Conservation (phyloP, 2,329 filamentous ascomycete genomes). For the Emericellopsis cladophorae region DNA sequence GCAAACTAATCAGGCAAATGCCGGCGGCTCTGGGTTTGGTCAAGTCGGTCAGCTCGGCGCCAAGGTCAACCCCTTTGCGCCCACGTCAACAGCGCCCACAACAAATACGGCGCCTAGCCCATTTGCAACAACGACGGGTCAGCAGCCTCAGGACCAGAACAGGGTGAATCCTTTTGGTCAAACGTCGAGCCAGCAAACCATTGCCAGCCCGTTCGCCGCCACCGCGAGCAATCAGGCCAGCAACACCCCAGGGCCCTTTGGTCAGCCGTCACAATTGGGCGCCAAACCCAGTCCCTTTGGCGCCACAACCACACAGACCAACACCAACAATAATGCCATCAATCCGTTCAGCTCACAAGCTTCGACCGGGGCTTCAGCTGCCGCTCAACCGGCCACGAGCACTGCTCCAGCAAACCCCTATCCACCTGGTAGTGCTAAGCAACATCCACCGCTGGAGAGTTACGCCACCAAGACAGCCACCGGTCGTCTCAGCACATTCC, state of each 20-base stretch:
- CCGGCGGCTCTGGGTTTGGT: slow-evolving; percentile 16
- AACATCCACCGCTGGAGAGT: slow-evolving; percentile 29
- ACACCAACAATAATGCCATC: neutral
- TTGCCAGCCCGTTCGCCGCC: slow-evolving; percentile 3
- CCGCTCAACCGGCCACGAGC: slow-evolving; percentile 2
- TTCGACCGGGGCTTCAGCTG: slow-evolving; percentile 11
- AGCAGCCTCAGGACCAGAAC: slow-evolving; percentile 1
- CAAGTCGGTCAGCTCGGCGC: slow-evolving; percentile 7
- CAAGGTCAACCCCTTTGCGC: neutral
- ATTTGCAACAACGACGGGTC: neutral
- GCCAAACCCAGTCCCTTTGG: slow-evolving; percentile 2
- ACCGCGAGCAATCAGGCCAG: slow-evolving; percentile 2
- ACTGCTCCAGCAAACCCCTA: slow-evolving; percentile 21
- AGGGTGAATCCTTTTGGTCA: neutral
- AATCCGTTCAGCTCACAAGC: slow-evolving; percentile 6
- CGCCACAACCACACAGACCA: neutral
- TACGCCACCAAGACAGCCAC: slow-evolving; percentile 29
- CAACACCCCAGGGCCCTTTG: slow-evolving; percentile 11
- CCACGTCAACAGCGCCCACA: slow-evolving; percentile 4
- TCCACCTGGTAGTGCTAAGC: slow-evolving; percentile 26
- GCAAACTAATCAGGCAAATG: slow-evolving; percentile 17
- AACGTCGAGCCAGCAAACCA: slow-evolving; percentile 1
- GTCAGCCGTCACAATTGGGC: slow-evolving; percentile 1
- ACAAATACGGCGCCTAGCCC: no score
- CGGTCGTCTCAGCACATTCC: slow-evolving; percentile 43